Percentiles rank a stretch among this genome's conserved stretches.
Conservation (phyloP, 257 asterid species). For the Solanum sejunctum region DNA sequence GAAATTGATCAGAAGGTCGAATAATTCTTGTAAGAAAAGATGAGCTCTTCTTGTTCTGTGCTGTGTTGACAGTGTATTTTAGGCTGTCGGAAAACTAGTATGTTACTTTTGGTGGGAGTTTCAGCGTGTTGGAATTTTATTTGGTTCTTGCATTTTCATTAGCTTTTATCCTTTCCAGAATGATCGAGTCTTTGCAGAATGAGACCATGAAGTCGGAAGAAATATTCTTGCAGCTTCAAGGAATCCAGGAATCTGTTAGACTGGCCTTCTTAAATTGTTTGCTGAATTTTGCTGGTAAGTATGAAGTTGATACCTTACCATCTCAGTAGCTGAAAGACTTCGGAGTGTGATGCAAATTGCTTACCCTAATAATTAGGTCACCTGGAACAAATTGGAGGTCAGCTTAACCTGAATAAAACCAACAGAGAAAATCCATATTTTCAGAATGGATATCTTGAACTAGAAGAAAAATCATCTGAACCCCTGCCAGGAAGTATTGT, state of each 20-base stretch:
- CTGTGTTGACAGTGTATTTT: not conserved
- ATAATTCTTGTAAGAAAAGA: not conserved
- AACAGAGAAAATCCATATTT: constrained; percentile 36
- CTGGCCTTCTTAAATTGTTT: constrained; percentile 82
- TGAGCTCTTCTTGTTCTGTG: not conserved
- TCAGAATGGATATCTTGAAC: constrained; percentile 59
- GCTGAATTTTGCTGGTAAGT: constrained; percentile 82
- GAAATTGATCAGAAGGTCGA: not conserved
- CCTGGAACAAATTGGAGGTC: constrained; percentile 67
- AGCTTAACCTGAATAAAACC: constrained; percentile 43
- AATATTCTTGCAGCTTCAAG: constrained; percentile 63
- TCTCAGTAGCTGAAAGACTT: not conserved
- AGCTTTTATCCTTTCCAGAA: constrained; percentile 39
- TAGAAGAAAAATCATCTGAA: constrained; percentile 36
- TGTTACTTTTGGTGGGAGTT: not conserved
- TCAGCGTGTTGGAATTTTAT: not conserved
- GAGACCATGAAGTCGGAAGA: constrained; percentile 79
- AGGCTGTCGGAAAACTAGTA: not conserved
- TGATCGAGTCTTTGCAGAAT: constrained; percentile 65
- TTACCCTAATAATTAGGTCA: constrained; percentile 43
- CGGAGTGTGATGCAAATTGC: not conserved
- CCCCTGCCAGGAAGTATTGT: constrained; percentile 77
- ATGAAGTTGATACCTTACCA: not conserved
- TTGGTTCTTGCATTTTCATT: not conserved
- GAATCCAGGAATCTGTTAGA: constrained; percentile 85